Evolutionary conservation across 2,329 filamentous ascomycete species (phyloP), one percentile per base, ranked within the genome.

Genomic region (Graphilbum sp.): DNA sequence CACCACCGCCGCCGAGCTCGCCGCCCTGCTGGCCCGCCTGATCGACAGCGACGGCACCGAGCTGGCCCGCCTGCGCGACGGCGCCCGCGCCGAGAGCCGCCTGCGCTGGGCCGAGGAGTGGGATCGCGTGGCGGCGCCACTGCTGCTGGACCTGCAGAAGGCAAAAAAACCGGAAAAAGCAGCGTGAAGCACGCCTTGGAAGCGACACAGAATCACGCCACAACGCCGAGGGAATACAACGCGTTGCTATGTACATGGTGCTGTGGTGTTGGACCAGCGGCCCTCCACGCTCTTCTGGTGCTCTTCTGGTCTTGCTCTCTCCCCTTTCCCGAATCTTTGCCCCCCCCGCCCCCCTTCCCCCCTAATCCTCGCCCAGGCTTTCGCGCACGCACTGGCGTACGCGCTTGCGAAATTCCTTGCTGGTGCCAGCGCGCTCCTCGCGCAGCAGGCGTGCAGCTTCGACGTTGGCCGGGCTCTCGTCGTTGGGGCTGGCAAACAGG

Each of bases 391-490:
- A 85, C 54, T 72, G 75, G 51, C 86, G 66, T 42, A 86, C 87
- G 43, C 72, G 66, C 59, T 71, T 79, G 59, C 84, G 73, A 54
- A 94, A 98, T 36, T 87, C 83, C 52, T 66, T 73, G 42, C 62
- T 59, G 35, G 60, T 60, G 13, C 68, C 69, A 44, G 69, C 67
- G 41, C 62, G 59, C 52, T 94, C 83, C 51, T 90, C 84, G 37
- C 90, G 72, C 71, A 90, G 80, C 63, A 95, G 60, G 43, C 81
- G 72, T 11, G 88, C 90, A 3, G 90, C 90, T 62, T 96, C 88
- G 21, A 95, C 75, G 54, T 98, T 96, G 36, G 90, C 90, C 0
- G 90, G 85, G 49, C 80, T 88, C 66, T 96, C 90, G 52, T 93
- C 85, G 55, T 98, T 98, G 35, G 90, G 90, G 52, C 81, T 80